Conservation (phyloP, 2,329 filamentous ascomycete genomes). For the Colletotrichum sp. region DNA sequence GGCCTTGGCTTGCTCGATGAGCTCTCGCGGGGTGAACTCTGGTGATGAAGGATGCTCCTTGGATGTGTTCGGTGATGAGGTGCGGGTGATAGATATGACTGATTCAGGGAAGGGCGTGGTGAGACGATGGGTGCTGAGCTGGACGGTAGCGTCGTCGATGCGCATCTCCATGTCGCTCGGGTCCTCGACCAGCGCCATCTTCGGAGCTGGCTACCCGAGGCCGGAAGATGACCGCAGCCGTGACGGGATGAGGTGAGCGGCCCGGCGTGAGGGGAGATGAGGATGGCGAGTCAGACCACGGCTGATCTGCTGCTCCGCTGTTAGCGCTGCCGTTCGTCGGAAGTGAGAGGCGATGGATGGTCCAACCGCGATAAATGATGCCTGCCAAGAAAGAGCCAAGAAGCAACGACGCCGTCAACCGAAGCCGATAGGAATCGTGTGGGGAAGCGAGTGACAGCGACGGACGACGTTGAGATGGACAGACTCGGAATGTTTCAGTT, state of each 20-base stretch:
- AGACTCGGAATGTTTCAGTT: neutral
- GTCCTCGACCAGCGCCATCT: neutral
- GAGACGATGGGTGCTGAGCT: neutral
- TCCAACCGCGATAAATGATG: neutral
- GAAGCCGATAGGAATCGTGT: neutral
- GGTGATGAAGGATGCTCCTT: neutral
- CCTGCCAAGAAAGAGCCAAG: neutral
- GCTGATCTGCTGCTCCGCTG: neutral
- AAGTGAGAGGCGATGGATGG: neutral
- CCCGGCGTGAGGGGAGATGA: neutral
- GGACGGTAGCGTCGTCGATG: neutral
- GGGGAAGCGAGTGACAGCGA: neutral
- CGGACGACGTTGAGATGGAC: neutral
- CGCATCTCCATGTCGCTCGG: neutral
- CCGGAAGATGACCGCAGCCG: neutral
- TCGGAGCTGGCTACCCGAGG: too few species aligned
- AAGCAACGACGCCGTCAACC: neutral
- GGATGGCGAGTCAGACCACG: neutral
- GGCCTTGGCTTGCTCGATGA: neutral
- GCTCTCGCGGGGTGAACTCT: neutral
- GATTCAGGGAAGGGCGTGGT: neutral
- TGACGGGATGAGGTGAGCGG: neutral
- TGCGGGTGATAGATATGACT: neutral
- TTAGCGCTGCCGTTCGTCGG: neutral
- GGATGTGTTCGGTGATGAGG: neutral